Conservation (phyloP, 352 stramenopile species). For the Phytophthora pinifolia region DNA sequence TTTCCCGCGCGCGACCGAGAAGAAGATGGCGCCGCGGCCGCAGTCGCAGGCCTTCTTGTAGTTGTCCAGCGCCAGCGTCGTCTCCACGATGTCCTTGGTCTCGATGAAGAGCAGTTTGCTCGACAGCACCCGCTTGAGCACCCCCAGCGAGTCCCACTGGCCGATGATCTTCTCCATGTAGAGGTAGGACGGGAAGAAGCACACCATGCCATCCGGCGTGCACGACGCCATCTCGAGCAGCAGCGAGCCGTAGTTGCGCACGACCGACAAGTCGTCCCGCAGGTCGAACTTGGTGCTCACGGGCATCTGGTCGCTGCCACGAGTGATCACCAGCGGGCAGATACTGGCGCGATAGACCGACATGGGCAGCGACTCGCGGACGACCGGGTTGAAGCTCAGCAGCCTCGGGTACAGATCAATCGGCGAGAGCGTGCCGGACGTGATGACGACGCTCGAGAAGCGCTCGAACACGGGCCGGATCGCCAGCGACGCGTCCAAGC, state of each 20-base stretch:
- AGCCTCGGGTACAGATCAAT: conserved; percentile 99
- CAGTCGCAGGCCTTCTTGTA: conserved; percentile 97
- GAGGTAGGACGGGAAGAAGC: conserved; percentile 99
- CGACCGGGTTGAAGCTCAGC: conserved; percentile 97
- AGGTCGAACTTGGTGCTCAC: conserved; percentile 96
- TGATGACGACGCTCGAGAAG: conserved; percentile 89
- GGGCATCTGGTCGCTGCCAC: conserved; percentile 95
- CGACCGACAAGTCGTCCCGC: conserved; percentile 88
- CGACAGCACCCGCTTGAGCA: conserved; percentile 94
- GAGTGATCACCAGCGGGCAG: conserved; percentile 97
- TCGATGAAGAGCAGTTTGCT: conserved; percentile 99
- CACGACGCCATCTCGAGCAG: conserved; percentile 94
- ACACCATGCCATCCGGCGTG: conserved; percentile 98
- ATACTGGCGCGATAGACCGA: conserved; percentile 98
- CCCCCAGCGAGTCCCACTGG: conserved; percentile 93
- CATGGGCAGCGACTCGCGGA: conserved; percentile 97
- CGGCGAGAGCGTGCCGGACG: conserved; percentile 95
- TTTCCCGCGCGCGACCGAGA: conserved; percentile 98
- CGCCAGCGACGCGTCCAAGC: conserved; percentile 96
- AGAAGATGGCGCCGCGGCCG: conserved; percentile 97
- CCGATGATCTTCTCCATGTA: conserved; percentile 99
- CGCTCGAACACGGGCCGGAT: conserved; percentile 99
- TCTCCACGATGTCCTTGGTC: conserved; percentile 99
- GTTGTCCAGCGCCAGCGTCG: conserved; percentile 98
- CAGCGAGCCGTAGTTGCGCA: conserved; percentile 96